phyloP scores from a whole-genome alignment of 176 grass and related monocot genomes.

The Dactylis glomerata region DNA sequence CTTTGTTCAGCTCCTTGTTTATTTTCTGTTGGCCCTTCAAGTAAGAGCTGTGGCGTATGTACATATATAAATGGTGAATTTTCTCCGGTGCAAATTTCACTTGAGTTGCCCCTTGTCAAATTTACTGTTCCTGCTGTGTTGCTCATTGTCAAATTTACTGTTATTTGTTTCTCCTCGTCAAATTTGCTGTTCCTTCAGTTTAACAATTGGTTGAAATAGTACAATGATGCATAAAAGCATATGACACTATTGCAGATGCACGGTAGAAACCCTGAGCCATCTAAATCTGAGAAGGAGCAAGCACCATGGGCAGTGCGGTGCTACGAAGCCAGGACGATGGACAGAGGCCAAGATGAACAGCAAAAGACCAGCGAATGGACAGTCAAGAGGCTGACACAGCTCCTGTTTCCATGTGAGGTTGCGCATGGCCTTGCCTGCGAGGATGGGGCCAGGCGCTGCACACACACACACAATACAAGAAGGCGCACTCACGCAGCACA shows the following conservation, averaged over 20 bases:
- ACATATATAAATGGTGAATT: conserved; percentile 85
- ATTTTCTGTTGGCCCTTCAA: conserved; percentile 21
- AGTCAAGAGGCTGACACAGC: conserved; percentile 73
- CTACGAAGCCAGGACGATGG: conserved; percentile 4
- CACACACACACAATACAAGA: conserved; percentile 24
- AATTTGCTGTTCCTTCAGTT: background rate
- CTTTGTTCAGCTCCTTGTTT: conserved; percentile 30
- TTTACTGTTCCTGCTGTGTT: background rate
- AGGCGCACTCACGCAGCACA: conserved; percentile 43
- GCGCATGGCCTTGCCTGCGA: conserved; percentile 50
- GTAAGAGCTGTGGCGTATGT: conserved; percentile 51
- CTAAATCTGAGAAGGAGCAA: conserved; percentile 35
- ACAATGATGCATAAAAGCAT: background rate
- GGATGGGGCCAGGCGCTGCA: conserved; percentile 31
- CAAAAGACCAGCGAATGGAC: conserved; percentile 54
- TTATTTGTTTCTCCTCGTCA: background rate
- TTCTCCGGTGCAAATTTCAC: conserved; percentile 24
- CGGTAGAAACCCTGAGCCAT: background rate
- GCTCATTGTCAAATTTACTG: background rate
- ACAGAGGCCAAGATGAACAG: conserved; percentile 61
- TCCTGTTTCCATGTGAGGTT: conserved; percentile 76
- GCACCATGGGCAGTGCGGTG: background rate
- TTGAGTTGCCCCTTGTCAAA: conserved; percentile 1
- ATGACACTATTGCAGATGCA: conserved; percentile 25
- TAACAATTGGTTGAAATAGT: background rate